Evolutionary conservation across 495 filamentous ascomycete genomes (phyloP), one percentile per base, ranked within the genome.

Genomic region (Penicillium waksmanii): DNA sequence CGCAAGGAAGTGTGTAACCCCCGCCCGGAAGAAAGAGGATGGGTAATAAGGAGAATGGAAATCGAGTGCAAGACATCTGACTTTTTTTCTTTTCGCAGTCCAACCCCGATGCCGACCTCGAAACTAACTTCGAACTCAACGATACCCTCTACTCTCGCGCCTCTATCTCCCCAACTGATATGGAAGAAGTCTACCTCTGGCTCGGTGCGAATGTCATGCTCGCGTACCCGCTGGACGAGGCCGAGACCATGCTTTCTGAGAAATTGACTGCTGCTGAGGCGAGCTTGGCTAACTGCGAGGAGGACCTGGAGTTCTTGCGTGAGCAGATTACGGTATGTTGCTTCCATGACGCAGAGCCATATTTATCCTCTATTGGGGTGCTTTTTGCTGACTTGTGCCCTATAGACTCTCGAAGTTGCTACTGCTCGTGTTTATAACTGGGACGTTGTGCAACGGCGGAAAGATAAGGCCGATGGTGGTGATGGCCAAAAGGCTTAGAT

Each of bases 201-300:
- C 82, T 98, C 25, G 95, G 95, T 18, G 95, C 95, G 56, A 98
- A 98, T 72, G 94, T 98, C 27, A 98, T 98, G 95, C 80, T 98
- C 56, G 83, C 93, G 47, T 98, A 98, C 71, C 91, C 94, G 3
- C 85, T 98, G 53, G 83, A 83, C 13, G 95, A 98, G 76, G 95
- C 95, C 1, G 84, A 91, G 77, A 75, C 77, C 36, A 85, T 98
- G 65, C 81, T 98, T 36, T 73, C 84, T 57, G 85, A 88, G 9
- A 98, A 96, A 72, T 77, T 96, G 18, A 66, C 77, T n/a, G 86
- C 90, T 0, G 95, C 95, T 23, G 88, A 91, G 72, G 75, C 80
- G 68, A 96, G 85, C 66, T 69, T 96, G 66, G 72, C 75, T 21
- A 93, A 94, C 63, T 97, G 93, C 66, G 93, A 97, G 69, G 95